phyloP scores from a whole-genome alignment of 73 alveolate species.

The Symbiodinium pilosum region DNA sequence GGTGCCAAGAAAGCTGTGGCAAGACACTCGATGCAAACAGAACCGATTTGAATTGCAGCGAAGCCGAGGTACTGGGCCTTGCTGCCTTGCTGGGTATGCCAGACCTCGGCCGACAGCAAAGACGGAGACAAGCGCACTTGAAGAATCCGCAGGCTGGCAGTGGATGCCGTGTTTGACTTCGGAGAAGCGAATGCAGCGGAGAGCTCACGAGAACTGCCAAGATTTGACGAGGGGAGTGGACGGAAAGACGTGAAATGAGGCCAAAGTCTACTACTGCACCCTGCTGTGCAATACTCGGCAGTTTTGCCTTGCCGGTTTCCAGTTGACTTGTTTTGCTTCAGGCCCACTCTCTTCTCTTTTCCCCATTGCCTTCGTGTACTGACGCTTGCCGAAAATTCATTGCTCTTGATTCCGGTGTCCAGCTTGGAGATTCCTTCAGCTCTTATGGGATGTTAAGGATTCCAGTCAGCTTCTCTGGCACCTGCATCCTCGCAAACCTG shows the following conservation, averaged over 20 bases:
- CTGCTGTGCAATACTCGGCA: conserved; percentile 1
- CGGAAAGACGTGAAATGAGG: not conserved
- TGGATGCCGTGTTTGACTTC: not conserved
- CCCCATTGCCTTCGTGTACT: conserved; percentile 36
- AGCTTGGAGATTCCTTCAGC: not conserved
- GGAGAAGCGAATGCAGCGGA: not conserved
- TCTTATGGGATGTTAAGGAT: too few relatives aligned
- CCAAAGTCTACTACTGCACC: conserved; percentile 81
- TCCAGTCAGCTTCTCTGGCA: conserved; percentile 65
- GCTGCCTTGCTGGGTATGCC: not conserved
- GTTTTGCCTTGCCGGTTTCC: too few relatives aligned
- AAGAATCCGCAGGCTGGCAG: not conserved
- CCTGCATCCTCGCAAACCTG: conserved; percentile 20
- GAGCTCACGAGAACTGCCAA: not conserved
- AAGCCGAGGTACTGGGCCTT: not conserved
- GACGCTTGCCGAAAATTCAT: not conserved
- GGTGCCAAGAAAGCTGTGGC: too few relatives aligned
- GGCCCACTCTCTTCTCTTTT: conserved; percentile 45
- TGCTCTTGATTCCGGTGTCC: not conserved
- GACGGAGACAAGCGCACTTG: not conserved
- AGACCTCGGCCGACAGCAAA: not conserved
- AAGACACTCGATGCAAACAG: too few relatives aligned
- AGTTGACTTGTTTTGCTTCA: not conserved
- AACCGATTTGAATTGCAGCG: too few relatives aligned
- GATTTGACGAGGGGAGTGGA: not conserved